Evolutionary conservation across 352 stramenopile species (phyloP).

Genomic region (Globisporangium radiosum): DNA sequence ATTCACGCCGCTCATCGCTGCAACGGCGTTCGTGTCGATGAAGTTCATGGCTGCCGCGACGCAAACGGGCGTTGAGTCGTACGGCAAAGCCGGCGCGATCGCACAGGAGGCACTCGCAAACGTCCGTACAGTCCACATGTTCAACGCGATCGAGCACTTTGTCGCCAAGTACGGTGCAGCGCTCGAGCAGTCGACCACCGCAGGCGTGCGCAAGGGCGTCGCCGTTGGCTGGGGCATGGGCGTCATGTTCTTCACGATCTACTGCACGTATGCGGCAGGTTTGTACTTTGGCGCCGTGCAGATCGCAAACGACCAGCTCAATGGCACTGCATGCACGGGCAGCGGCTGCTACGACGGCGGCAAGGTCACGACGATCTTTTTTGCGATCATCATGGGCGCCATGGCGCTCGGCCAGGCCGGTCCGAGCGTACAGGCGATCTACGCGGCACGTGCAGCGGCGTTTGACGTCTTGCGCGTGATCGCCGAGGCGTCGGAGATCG

Average conservation of each 20-base stretch:
- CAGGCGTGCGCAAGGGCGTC: constrained; percentile 40
- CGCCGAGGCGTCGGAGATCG: constrained; percentile 48
- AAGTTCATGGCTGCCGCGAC: constrained; percentile 39
- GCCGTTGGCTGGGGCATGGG: constrained; percentile 53
- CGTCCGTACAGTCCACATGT: constrained; percentile 73
- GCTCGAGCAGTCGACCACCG: constrained; percentile 31
- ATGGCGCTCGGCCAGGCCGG: constrained; percentile 68
- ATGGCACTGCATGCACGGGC: constrained; percentile 30
- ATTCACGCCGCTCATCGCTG: constrained; percentile 56
- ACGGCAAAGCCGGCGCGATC: constrained; percentile 57
- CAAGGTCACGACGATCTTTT: constrained; percentile 66
- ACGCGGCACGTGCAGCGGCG: constrained; percentile 40
- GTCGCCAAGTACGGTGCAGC: constrained; percentile 50
- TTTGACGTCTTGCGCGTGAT: constrained; percentile 67
- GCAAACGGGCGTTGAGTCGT: constrained; percentile 47
- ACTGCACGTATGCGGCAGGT: constrained; percentile 67
- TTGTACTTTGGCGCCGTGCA: constrained; percentile 76
- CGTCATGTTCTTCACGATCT: constrained; percentile 59
- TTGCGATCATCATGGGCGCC: constrained; percentile 58
- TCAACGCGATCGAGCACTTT: constrained; percentile 62
- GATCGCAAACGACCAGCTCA: constrained; percentile 54
- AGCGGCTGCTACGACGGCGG: constrained; percentile 53
- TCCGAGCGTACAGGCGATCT: constrained; percentile 52
- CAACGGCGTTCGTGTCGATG: constrained; percentile 42
- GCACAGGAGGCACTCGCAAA: constrained; percentile 69